These are phyloP conservation scores for Pachysolen tannophilus DNA, from an alignment of 805 yeast genomes.

Conservation along the genomic window DNA sequence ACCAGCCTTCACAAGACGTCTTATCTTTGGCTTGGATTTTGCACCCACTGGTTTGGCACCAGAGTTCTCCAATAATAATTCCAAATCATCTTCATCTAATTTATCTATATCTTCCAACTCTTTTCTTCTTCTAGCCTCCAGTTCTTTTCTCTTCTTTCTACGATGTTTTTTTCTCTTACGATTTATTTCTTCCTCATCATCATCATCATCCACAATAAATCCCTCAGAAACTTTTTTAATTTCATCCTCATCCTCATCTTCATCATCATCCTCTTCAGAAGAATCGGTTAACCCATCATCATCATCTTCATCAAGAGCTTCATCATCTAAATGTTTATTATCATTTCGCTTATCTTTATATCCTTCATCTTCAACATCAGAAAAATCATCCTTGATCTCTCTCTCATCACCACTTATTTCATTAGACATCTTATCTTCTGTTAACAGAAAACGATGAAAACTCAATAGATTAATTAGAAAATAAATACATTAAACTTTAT, in stretches of 20 bases:
- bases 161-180: slow-evolving; percentile 23
- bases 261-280: slow-evolving; percentile 84
- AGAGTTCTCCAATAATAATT: slow-evolving; percentile 80
- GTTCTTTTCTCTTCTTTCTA: slow-evolving; percentile 35
- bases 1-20: slow-evolving; percentile 77
- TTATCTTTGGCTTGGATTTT: slow-evolving; percentile 44
- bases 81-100: slow-evolving; percentile 92
- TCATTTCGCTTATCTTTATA: slow-evolving; percentile 3
- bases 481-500: no score
- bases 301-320: slow-evolving; percentile 23
- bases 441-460: no score
- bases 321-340: background rate
- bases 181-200: slow-evolving; percentile 48
- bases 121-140: slow-evolving; percentile 16
- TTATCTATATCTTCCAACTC: slow-evolving; percentile 51
- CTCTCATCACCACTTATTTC: slow-evolving; percentile 22
- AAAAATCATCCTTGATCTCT: slow-evolving; percentile 28
- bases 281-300: slow-evolving; percentile 49
- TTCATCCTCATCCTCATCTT: slow-evolving; percentile 86
- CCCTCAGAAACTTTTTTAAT: slow-evolving; percentile 79
- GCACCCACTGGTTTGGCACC: slow-evolving; percentile 47
- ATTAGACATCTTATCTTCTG: no score
- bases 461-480: no score
- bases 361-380: slow-evolving; percentile 19
- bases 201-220: slow-evolving; percentile 90